These are phyloP conservation scores for Gymnopilus dilepis DNA, from an alignment of 768 basidiomycete species.

Conservation along the genomic window DNA sequence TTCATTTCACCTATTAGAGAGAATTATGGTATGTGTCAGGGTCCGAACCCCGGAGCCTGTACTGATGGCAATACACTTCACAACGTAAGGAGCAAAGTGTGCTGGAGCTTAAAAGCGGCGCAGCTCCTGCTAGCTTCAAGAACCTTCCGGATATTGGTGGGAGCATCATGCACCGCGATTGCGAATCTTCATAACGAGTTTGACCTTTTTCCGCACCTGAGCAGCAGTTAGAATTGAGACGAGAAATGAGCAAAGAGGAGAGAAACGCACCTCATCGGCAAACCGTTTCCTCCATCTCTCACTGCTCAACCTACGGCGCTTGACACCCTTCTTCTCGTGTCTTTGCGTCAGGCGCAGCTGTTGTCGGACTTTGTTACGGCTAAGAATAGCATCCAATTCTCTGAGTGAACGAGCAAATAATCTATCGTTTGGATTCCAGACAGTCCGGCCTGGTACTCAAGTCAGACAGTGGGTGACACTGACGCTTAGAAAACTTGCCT, in stretches of 20 bases:
- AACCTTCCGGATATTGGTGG: slow-evolving; percentile 8
- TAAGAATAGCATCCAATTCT: slow-evolving; percentile 55
- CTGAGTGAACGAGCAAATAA: slow-evolving; percentile 50
- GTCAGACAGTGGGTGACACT: slow-evolving; percentile 13
- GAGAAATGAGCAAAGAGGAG: slow-evolving; percentile 7
- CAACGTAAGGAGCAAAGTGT: slow-evolving; percentile 17
- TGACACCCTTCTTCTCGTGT: slow-evolving; percentile 85
- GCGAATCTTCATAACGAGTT: slow-evolving; percentile 79
- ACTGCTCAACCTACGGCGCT: slow-evolving; percentile 74
- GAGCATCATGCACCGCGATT: slow-evolving; percentile 65
- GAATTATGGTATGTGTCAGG: slow-evolving; percentile 18
- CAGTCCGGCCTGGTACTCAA: slow-evolving; percentile 59
- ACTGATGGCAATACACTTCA: slow-evolving; percentile 10
- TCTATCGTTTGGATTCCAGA: slow-evolving; percentile 49
- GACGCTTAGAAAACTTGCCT: slow-evolving; percentile 40
- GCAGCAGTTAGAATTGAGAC: slow-evolving; percentile 11
- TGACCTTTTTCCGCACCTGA: slow-evolving; percentile 84
- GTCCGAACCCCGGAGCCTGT: slow-evolving; percentile 18
- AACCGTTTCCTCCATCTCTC: slow-evolving; percentile 82
- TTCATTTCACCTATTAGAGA: slow-evolving; percentile 27
- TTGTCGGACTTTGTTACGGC: slow-evolving; percentile 56
- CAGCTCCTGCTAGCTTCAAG: slow-evolving; percentile 13
- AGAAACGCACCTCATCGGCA: slow-evolving; percentile 68
- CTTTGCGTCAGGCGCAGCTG: slow-evolving; percentile 57
- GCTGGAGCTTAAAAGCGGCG: slow-evolving; percentile 14